Percentiles rank a stretch among this genome's conserved stretches.
phyloP scores from a whole-genome alignment of 305 asterid genomes.

The Fraxinus paxiana region DNA sequence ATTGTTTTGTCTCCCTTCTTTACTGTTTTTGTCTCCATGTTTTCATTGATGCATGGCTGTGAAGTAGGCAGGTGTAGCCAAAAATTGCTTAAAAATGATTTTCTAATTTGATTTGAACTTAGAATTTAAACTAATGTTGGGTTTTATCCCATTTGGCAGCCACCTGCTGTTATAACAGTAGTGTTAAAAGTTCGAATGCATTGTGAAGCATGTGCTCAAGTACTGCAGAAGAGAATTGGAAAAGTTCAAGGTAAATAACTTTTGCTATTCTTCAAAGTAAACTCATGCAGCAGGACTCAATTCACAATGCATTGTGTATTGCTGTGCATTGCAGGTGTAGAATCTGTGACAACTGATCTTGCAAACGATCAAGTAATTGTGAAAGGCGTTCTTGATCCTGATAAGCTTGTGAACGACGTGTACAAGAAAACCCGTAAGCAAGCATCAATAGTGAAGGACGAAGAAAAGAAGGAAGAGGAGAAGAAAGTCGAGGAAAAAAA shows the following conservation, averaged over 20 bases:
- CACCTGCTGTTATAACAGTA: slow-evolving; percentile 60
- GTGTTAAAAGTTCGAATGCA: slow-evolving; percentile 75
- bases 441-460: slow-evolving; percentile 61
- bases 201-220: slow-evolving; percentile 90
- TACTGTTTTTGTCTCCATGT: not conserved
- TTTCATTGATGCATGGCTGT: not conserved
- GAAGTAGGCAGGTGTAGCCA: not conserved
- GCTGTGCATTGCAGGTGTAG: slow-evolving; percentile 49
- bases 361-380: slow-evolving; percentile 54
- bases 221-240: slow-evolving; percentile 59
- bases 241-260: slow-evolving; percentile 53
- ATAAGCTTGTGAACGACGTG: slow-evolving; percentile 61
- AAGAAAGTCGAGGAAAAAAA: slow-evolving; percentile 33
- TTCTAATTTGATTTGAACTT: not conserved
- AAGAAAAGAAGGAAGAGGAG: slow-evolving; percentile 40
- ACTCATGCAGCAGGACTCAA: not conserved
- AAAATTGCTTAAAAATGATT: not conserved
- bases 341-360: slow-evolving; percentile 57
- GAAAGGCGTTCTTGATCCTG: slow-evolving; percentile 69
- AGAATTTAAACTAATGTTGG: not conserved
- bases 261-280: not conserved
- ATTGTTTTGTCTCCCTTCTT: not conserved
- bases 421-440: slow-evolving; percentile 73
- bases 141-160: slow-evolving; percentile 30
- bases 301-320: not conserved